These are phyloP conservation scores for Licmophora abbreviata DNA, from an alignment of 108 stramenopile species.

Conservation along the genomic window DNA sequence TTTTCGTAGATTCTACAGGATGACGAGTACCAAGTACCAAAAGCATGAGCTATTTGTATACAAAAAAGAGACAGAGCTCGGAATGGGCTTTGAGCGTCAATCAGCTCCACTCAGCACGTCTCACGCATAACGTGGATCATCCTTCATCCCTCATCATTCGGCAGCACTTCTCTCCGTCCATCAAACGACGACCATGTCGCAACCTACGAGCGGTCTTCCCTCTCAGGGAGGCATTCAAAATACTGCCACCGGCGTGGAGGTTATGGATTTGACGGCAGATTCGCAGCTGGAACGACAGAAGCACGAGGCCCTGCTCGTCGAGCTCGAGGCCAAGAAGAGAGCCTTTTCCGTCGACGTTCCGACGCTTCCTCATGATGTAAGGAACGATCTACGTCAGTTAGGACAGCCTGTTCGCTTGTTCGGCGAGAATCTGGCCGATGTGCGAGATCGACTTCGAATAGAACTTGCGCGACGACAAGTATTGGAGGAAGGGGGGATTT, in stretches of 20 bases:
- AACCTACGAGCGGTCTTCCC: too few species aligned
- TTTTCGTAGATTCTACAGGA: too few species aligned
- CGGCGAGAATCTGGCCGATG: conserved; percentile 85
- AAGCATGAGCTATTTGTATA: too few species aligned
- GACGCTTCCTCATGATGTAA: conserved; percentile 71
- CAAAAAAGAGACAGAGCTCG: too few species aligned
- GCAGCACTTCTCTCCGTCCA: too few species aligned
- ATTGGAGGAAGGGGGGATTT: conserved; percentile 23
- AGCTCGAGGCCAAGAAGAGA: conserved; percentile 76
- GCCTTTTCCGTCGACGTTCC: conserved; percentile 75
- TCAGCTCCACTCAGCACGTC: too few species aligned
- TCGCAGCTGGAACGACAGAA: conserved; percentile 42
- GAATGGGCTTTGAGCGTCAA: too few species aligned
- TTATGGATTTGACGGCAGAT: conserved; percentile 55
- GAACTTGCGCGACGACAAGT: conserved; percentile 56
- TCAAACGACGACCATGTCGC: too few species aligned
- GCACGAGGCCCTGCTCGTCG: conserved; percentile 53
- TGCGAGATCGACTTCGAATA: conserved; percentile 74
- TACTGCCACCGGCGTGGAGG: conserved; percentile 20
- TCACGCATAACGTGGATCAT: too few species aligned
- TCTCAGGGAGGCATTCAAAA: conserved; percentile 1
- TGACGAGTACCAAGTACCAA: too few species aligned
- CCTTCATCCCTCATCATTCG: too few species aligned
- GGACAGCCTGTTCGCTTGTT: conserved; percentile 81
- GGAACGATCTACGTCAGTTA: conserved; percentile 47